Percentiles rank a stretch among this genome's conserved stretches.
These are phyloP conservation scores for Spizellomyces punctatus DNA, from an alignment of 192 early-diverging fungal genomes.

Conservation along the genomic window DNA sequence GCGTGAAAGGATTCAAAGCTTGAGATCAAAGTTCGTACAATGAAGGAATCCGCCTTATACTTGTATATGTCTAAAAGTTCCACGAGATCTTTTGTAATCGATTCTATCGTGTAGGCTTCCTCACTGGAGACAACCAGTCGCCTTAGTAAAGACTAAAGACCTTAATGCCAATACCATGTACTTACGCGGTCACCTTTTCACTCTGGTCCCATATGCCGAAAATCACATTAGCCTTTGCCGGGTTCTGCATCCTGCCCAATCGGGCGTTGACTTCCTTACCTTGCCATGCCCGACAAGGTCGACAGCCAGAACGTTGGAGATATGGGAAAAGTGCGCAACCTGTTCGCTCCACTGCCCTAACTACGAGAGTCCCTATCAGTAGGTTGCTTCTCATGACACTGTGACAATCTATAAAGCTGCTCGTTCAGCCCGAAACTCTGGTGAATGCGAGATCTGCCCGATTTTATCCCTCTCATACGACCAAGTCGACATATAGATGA, in stretches of 20 bases:
- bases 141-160: not conserved
- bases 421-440: too few relatives aligned
- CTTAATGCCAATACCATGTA: too few relatives aligned
- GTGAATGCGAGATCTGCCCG: too few relatives aligned
- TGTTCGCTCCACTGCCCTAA: slow-evolving; percentile 24
- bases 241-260: too few relatives aligned
- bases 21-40: slow-evolving; percentile 7
- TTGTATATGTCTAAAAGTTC: slow-evolving; percentile 26
- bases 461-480: too few relatives aligned
- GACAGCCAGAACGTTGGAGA: slow-evolving; percentile 22
- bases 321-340: slow-evolving; percentile 23
- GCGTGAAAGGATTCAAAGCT: too few relatives aligned
- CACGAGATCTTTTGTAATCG: slow-evolving; percentile 17
- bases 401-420: too few relatives aligned
- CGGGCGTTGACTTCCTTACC: not conserved
- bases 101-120: slow-evolving; percentile 15
- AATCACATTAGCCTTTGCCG: too few relatives aligned
- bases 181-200: too few relatives aligned
- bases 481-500: too few relatives aligned
- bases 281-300: slow-evolving; percentile 34
- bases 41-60: slow-evolving; percentile 16
- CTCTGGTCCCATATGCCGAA: not conserved
- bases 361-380: too few relatives aligned
- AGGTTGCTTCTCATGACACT: too few relatives aligned
- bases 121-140: not conserved